Evolutionary conservation across 192 early-diverging fungal species (phyloP), one percentile per base, ranked within the genome.

Genomic region (Thoreauomyces humboldtii): DNA sequence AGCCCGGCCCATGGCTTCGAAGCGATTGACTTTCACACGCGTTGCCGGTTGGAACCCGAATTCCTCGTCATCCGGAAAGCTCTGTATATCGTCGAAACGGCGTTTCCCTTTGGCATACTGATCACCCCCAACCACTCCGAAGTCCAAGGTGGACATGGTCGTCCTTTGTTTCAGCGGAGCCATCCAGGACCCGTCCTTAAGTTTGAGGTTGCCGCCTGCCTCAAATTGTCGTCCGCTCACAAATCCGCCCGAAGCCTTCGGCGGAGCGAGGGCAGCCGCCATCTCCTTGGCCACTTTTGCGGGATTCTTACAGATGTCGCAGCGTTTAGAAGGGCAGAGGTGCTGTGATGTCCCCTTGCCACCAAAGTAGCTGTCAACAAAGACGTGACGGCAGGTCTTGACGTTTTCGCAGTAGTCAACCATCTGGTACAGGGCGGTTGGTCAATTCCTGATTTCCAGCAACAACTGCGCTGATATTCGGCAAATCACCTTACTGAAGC

Each of bases 381-480:
- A 64, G 0, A 70, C 21, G 43, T 81, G 79, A 15, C 79, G 37
- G 42, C 79, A 81, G 41, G 44, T 32, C n/a, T 57, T 76, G 32
- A 38, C 31, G 55, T 74, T 73, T 56, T 81, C 75, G 66, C 79
- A 81, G 45, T 73, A 81, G 22, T 71, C 61, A n/a, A 81, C 63
- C 61, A 81, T 64, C 74, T 80, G 51, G 1, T n/a, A 31, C 7
- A 63, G 19, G 12, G n/a, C n/a, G n/a, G n/a, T n/a, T n/a, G n/a
- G n/a, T n/a, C n/a, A n/a, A n/a, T n/a, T n/a, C n/a, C n/a, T n/a
- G n/a, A n/a, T n/a, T n/a, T n/a, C n/a, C n/a, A n/a, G n/a, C n/a
- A n/a, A n/a, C n/a, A n/a, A n/a, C n/a, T n/a, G n/a, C n/a, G n/a
- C n/a, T n/a, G n/a, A n/a, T n/a, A n/a, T n/a, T n/a, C n/a, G 17